A percentile compares a stretch with the other conserved stretches of the same genome.
Evolutionary conservation across 768 basidiomycete species (phyloP).

Genomic region (Pisolithus marmoratus): DNA sequence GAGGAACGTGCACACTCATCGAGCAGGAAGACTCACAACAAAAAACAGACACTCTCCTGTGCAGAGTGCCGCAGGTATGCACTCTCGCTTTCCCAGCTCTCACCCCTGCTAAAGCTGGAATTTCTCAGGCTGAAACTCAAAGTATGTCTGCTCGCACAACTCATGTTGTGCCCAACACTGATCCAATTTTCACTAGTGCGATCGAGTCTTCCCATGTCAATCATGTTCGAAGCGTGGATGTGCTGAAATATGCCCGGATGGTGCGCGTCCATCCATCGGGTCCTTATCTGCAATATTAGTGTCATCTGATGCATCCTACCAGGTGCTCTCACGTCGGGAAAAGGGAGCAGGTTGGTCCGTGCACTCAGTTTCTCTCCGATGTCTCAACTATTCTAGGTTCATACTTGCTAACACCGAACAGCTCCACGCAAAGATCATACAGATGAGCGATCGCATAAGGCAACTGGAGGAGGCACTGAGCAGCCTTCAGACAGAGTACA

Average conservation of each 20-base stretch:
- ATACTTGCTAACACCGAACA: conserved; percentile 66
- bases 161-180: conserved; percentile 5
- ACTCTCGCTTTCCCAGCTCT: background rate
- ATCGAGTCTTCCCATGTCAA: conserved; percentile 62
- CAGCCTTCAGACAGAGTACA: conserved; percentile 34
- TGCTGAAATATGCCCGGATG: conserved; percentile 57
- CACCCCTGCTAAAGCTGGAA: background rate
- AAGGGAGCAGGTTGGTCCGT: conserved; percentile 51
- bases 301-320: conserved; percentile 3
- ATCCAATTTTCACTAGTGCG: conserved; percentile 37
- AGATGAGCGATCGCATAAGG: conserved; percentile 58
- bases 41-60: conserved; percentile 49
- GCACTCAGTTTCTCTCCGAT: conserved; percentile 9
- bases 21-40: conserved; percentile 13
- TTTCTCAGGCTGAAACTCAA: conserved; percentile 46
- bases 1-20: conserved; percentile 5
- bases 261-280: conserved; percentile 25
- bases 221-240: conserved; percentile 64
- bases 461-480: conserved; percentile 59
- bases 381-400: conserved; percentile 36
- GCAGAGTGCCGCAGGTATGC: conserved; percentile 57
- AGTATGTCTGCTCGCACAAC: conserved; percentile 27
- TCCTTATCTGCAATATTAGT: background rate
- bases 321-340: conserved; percentile 59
- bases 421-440: conserved; percentile 56